Conservation (phyloP, 768 basidiomycete genomes). For the Suillus tomentosus region DNA sequence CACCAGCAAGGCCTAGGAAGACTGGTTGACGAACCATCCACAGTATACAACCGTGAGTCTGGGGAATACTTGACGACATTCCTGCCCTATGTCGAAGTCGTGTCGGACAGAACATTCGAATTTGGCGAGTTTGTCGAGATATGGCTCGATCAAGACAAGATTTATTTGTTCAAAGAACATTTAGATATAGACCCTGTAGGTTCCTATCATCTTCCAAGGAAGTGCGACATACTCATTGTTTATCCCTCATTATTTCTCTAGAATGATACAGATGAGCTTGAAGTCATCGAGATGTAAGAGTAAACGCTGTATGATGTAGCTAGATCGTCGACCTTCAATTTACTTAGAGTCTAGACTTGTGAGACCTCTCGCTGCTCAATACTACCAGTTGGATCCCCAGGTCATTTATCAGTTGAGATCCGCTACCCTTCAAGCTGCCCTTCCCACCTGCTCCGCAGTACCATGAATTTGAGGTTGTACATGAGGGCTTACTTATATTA, state of each 20-base stretch:
- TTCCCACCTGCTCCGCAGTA: background rate
- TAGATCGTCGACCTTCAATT: background rate
- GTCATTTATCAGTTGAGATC: background rate
- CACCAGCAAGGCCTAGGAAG: background rate
- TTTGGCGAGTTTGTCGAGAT: background rate
- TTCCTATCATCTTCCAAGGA: background rate
- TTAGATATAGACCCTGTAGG: background rate
- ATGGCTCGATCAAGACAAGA: background rate
- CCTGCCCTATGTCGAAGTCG: conserved; percentile 3
- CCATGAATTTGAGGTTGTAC: background rate
- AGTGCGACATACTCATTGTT: background rate
- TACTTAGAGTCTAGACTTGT: background rate
- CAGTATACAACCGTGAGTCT: background rate
- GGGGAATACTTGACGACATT: background rate
- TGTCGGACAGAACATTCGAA: background rate
- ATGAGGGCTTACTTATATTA: too few species aligned
- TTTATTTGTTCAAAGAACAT: background rate
- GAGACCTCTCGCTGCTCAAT: background rate
- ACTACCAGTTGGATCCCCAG: background rate
- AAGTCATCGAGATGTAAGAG: background rate
- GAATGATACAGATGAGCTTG: background rate
- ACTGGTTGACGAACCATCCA: background rate
- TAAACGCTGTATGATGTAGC: background rate
- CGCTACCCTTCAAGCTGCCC: background rate
- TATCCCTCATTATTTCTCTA: background rate